Base-by-base conservation (phyloP, 345 rosid genomes). In the Gossypium rotundifolium region DNA sequence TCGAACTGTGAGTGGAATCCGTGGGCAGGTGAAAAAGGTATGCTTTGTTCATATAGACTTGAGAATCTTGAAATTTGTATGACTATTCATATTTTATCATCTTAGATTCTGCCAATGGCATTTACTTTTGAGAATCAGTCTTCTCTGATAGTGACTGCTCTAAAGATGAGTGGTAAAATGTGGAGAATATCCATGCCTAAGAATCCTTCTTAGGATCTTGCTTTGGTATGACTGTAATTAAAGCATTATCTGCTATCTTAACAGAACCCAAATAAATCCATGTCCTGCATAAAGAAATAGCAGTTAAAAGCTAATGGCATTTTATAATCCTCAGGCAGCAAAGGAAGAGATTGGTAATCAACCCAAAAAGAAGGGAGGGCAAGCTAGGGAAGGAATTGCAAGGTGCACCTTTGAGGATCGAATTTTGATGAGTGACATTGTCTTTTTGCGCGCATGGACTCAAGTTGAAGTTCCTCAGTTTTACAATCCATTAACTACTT, bases 361-460 rank as follows among this genome's bases (percentile, higher is more conserved):
- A 27, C 88, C 96, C 0, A 86, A 82, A 66, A 88, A 70, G 74
- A 88, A 85, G 82, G 92, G 90, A 25, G 94, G 88, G 67, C 86
- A 79, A 73, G 70, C 83, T 58, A 79, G 85, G 82, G 97, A 91
- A 77, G 98, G 99, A 71, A 87, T 90, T 79, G 98, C 89, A 7
- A 86, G 99, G 81, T 95, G 99, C 84, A 93, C 93, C 69, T 95
- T 95, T 85, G 99, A 95, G 92, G 99, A 95, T 85, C 84, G 81
- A 79, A 93, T 93, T 71, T 80, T 87, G 78, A 93, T 92, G 93
- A 87, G 98, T 22, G 99, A 95, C 81, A 85, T 95, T 29, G 92
- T 95, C 67, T 88, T 89, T 82, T 80, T 95, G 83, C 91, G 84
- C 6, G 93, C 97, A 12, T 95, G 97, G 94, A 85, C 91, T 60